Percentiles rank a stretch among this genome's conserved stretches.
phyloP scores from a whole-genome alignment of 129 eudicot species.

The Centella asiatica region DNA sequence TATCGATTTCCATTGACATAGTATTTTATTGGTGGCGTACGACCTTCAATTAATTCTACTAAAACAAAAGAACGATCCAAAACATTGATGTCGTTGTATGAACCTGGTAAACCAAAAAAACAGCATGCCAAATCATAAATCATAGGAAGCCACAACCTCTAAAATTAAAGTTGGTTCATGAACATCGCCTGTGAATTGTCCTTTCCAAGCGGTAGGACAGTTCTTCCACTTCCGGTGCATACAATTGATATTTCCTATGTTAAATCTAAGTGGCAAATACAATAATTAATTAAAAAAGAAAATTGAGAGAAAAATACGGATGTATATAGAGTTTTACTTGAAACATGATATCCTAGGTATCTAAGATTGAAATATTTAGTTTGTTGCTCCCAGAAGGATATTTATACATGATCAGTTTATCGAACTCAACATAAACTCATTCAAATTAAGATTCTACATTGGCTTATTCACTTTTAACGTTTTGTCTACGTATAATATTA shows the following conservation, averaged over 20 bases:
- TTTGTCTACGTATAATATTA: too few species aligned
- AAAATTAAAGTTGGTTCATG: conserved; percentile 2
- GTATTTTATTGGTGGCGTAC: neutral
- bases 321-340: too few species aligned
- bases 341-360: too few species aligned
- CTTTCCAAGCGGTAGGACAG: neutral
- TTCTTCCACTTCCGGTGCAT: conserved; percentile 11
- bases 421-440: too few species aligned
- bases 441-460: too few species aligned
- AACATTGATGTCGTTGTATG: neutral
- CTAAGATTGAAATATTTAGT: too few species aligned
- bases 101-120: neutral
- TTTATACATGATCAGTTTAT: too few species aligned
- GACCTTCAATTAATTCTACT: neutral
- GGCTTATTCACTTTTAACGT: too few species aligned
- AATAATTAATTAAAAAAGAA: too few species aligned
- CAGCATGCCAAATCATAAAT: neutral
- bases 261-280: too few species aligned
- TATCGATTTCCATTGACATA: neutral
- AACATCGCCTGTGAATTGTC: neutral
- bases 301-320: too few species aligned
- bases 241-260: neutral
- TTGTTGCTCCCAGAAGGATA: too few species aligned
- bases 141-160: conserved; percentile 10
- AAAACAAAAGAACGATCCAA: neutral